Base-by-base conservation (phyloP, 2,329 filamentous ascomycete species). In the Remersonia thermophila region DNA sequence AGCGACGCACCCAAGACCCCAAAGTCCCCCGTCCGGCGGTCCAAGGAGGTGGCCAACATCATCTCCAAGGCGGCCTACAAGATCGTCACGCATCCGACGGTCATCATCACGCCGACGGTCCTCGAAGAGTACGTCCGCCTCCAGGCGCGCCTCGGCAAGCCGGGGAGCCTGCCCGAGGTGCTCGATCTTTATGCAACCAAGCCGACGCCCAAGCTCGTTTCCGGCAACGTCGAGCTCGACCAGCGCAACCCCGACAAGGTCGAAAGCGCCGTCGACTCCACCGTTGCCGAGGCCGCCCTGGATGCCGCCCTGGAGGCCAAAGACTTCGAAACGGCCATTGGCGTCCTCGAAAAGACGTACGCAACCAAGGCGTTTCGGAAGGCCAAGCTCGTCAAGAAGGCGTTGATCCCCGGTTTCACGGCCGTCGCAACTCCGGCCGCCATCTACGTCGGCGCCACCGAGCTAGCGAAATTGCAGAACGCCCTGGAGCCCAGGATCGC, bases 181-280 rank as follows among this genome's bases (percentile, higher is more conserved):
- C 80, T 98, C 52, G 65, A 77, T 38, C 68, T 95, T 36, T 96
- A 89, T 55, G 83, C 84, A 33, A 73, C 74, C 48, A 98, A 96
- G 58, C 80, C 83, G 8, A 65, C 77, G 43, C 82, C 86, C 2
- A 60, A 69, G 34, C 64, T 74, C 49, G 66, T 67, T 34, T 67
- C 71, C 13, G 70, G 69, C 12, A 69, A 70, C 7, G 62, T 83
- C 35, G 60, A 61, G 43, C 84, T 77, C 51, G 65, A 63, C 28
- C 55, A 66, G 33, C 73, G 73, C 29, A 83, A 81, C 29, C 80
- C 85, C 12, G 77, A 80, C 43, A 69, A 72, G 31, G 67, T 78
- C 30, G 69, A 75, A 37, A 79, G 77, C 51, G 85, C 86, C 9
- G 73, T 96, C 18, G 76, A 84, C 12, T 54, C 69, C n/a, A 62